phyloP scores from a whole-genome alignment of 177 flowering plant species.

The Viscum album region DNA sequence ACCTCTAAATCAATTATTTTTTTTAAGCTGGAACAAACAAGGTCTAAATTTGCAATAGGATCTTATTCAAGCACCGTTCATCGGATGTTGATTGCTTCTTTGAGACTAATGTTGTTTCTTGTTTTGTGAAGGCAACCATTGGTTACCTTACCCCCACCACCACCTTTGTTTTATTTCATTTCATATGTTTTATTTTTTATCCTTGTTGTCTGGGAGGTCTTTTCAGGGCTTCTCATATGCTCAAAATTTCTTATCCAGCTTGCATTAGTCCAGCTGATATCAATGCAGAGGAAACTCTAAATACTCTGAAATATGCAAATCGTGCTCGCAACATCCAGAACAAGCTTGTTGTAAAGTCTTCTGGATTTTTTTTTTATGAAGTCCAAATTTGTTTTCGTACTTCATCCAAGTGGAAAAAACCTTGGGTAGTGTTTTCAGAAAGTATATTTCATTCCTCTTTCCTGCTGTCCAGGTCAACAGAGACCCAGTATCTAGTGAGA shows the following conservation, averaged over 20 bases:
- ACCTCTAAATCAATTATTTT: no score
- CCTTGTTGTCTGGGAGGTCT: background rate
- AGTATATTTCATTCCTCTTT: background rate
- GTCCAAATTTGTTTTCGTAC: slow-evolving; percentile 2
- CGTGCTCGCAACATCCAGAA: slow-evolving; percentile 98
- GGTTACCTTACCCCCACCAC: no score
- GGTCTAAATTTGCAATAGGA: no score
- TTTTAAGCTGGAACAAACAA: no score
- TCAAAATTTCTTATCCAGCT: slow-evolving; percentile 35
- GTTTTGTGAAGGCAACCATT: no score
- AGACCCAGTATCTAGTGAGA: slow-evolving; percentile 84
- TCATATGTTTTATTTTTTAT: background rate
- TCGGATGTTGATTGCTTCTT: no score
- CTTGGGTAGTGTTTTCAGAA: slow-evolving; percentile 1
- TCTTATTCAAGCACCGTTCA: no score
- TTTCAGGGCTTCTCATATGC: slow-evolving; percentile 3
- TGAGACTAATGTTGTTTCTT: no score
- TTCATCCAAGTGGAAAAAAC: background rate
- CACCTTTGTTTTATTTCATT: background rate
- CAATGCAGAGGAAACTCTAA: slow-evolving; percentile 95
- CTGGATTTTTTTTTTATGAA: background rate
- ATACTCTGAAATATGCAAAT: slow-evolving; percentile 95
- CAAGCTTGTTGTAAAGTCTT: slow-evolving; percentile 78
- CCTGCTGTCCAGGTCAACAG: slow-evolving; percentile 59
- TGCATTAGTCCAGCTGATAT: slow-evolving; percentile 99